These are phyloP conservation scores for Chytridium lagenaria DNA, from an alignment of 371 early-diverging fungal species.

Conservation along the genomic window DNA sequence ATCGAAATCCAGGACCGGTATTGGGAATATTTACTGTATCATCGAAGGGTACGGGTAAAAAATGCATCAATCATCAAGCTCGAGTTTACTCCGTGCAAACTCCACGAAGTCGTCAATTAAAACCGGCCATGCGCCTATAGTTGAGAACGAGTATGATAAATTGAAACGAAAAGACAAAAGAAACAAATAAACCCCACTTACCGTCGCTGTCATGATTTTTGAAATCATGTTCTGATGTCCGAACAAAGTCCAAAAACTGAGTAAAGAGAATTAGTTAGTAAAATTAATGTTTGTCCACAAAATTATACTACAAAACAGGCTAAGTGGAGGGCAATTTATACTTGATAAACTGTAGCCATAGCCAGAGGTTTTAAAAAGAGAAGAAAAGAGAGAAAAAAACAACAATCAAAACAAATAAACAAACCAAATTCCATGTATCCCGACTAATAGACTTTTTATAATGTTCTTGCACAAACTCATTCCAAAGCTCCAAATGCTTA, in stretches of 20 bases:
- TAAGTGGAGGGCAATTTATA: too few species aligned
- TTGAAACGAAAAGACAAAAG: background rate
- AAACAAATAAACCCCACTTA: conserved; percentile 3
- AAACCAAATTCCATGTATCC: conserved; percentile 85
- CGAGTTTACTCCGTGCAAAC: conserved; percentile 35
- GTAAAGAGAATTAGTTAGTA: conserved; percentile 9
- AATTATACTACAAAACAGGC: too few species aligned
- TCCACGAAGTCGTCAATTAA: conserved; percentile 75
- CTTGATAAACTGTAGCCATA: too few species aligned
- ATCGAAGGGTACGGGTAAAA: too few species aligned
- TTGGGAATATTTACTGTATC: too few species aligned
- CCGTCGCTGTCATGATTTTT: conserved; percentile 76
- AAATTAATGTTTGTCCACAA: background rate
- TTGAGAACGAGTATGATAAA: background rate
- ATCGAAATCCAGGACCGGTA: too few species aligned
- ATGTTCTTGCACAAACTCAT: conserved; percentile 72
- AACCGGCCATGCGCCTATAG: conserved; percentile 76
- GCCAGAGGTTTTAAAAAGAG: too few species aligned
- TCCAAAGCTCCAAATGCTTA: conserved; percentile 72
- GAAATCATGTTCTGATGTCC: conserved; percentile 65
- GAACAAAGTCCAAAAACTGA: conserved; percentile 80
- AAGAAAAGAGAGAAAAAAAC: too few species aligned
- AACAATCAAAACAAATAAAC: conserved; percentile 5
- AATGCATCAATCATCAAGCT: too few species aligned
- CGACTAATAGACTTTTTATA: conserved; percentile 79